Base-by-base conservation (phyloP, 371 early-diverging fungal genomes). In the Lichtheimia ornata region DNA sequence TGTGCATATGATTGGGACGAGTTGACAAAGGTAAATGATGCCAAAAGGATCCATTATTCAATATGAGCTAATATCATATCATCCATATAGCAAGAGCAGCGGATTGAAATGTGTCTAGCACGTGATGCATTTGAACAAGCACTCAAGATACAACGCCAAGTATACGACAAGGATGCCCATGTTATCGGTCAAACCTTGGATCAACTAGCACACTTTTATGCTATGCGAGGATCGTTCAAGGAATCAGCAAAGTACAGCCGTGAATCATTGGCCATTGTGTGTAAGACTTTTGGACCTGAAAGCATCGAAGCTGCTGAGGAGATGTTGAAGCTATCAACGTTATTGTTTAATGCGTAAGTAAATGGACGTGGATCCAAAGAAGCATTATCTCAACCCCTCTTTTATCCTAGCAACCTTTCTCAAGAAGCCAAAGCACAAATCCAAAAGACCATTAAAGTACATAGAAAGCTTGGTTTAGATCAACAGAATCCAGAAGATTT, bases 241-340 rank as follows among this genome's bases (percentile, higher is more conserved):
- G 13, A 14, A 13, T 66, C 77, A 1, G 57, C 62, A 5, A 42
- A 58, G 5, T 73, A 61, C 42, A 45, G 58, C 11, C 55, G 52
- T 18, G 35, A 35, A 24, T 77, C 77, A 2, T 30, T 71, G 9
- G 41, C 50, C 3, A 65, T 69, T 20, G 62, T 64, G 2, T 41
- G 59, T 18, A 41, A 57, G 12, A 50, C 65, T 3, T 73, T 61
- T 55, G 77, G 77, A 9, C 40, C 47, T 15, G 30, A 25, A 0
- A 77, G 77, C 22, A 27, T 67, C 4, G 77, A 77, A 62, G 52
- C 58, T 14, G 67, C 77, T 7, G 67, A 64, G 22, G 77, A 77
- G 25, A 61, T 71, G 64, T 63, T 66, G 47, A 77, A 77, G 30
- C 42, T 77, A 13, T 56, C 71, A 5, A 60, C 69, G n/a, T n/a